These are phyloP conservation scores for Casaregolazyma suthepensis DNA, from an alignment of 1,139 yeast species.

Conservation along the genomic window DNA sequence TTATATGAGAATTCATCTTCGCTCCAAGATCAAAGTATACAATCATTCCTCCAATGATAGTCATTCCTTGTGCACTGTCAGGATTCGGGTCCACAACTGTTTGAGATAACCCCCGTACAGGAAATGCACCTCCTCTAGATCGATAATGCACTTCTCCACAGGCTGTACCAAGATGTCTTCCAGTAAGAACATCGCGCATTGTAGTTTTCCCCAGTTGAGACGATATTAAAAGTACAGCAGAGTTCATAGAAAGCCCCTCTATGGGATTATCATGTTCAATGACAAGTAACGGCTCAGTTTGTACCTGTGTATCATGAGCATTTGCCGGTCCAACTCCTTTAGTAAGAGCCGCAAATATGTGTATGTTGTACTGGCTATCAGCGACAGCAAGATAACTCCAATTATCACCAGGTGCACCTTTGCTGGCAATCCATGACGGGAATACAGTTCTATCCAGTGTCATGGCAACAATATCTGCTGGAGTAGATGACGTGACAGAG, in stretches of 20 bases:
- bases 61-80: constrained; percentile 45
- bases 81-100: constrained; percentile 38
- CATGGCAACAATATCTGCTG: constrained; percentile 17
- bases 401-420: constrained; percentile 47
- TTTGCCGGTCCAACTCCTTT: constrained; percentile 31
- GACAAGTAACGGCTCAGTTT: constrained; percentile 29
- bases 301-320: constrained; percentile 25
- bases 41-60: constrained; percentile 49
- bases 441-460: constrained; percentile 21
- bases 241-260: constrained; percentile 37
- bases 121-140: constrained; percentile 4
- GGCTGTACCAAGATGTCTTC: constrained; percentile 28
- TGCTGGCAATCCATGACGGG: constrained; percentile 25
- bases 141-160: constrained; percentile 8
- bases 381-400: constrained; percentile 47
- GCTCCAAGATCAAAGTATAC: constrained; percentile 56
- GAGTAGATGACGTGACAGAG: neutral
- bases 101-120: constrained; percentile 1
- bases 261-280: constrained; percentile 14
- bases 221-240: constrained; percentile 48
- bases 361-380: constrained; percentile 34
- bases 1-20: constrained; percentile 19
- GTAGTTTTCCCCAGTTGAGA: constrained; percentile 60
- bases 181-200: constrained; percentile 58
- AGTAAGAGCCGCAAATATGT: constrained; percentile 31